A percentile compares a stretch with the other conserved stretches of the same genome.
These are phyloP conservation scores for Wickerhamiella galacta DNA, from an alignment of 805 yeast genomes.

Conservation along the genomic window DNA sequence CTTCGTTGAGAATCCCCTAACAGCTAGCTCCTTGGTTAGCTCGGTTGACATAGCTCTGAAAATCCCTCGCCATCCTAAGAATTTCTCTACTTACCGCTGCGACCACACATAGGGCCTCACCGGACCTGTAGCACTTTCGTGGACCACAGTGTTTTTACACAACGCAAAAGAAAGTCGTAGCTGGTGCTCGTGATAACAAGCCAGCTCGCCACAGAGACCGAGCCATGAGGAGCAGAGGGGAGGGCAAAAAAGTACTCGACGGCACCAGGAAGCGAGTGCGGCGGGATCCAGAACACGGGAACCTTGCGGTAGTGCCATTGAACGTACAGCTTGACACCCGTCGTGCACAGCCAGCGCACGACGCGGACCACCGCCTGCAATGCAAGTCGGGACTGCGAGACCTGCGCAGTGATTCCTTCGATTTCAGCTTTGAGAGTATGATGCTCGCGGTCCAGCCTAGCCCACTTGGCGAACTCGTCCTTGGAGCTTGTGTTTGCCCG, in stretches of 20 bases:
- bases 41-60: too few species aligned
- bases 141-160: too few species aligned
- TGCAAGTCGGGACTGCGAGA: slow-evolving; percentile 24
- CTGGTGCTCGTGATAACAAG: slow-evolving; percentile 15
- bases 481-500: slow-evolving; percentile 61
- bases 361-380: slow-evolving; percentile 24
- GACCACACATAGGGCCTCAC: too few species aligned
- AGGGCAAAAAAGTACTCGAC: slow-evolving; percentile 43
- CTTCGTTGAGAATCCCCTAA: too few species aligned
- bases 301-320: slow-evolving; percentile 37
- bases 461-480: slow-evolving; percentile 93
- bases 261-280: slow-evolving; percentile 36
- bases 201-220: slow-evolving; percentile 46
- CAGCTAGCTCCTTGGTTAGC: too few species aligned
- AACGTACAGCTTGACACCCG: slow-evolving; percentile 27
- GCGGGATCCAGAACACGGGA: slow-evolving; percentile 44
- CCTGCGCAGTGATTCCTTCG: slow-evolving; percentile 23
- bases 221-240: slow-evolving; percentile 46
- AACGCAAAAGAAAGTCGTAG: too few species aligned
- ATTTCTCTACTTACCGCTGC: too few species aligned
- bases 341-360: slow-evolving; percentile 26
- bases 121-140: too few species aligned
- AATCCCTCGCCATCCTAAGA: too few species aligned
- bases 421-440: slow-evolving; percentile 42
- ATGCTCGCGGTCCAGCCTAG: slow-evolving; percentile 61